Evolutionary conservation across 345 rosid species (phyloP), one percentile per base, ranked within the genome.

Genomic region (Laguncularia racemosa): DNA sequence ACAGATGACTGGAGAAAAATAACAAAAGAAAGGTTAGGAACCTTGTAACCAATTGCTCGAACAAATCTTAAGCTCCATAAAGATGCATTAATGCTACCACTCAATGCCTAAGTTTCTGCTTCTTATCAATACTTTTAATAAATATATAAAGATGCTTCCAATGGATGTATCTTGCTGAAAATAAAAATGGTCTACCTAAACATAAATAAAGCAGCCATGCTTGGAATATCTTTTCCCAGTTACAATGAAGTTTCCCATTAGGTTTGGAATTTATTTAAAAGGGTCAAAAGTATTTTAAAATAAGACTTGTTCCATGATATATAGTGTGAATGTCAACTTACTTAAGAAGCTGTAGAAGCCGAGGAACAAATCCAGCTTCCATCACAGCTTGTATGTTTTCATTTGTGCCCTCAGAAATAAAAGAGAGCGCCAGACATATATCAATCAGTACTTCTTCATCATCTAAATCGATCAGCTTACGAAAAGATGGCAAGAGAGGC

Each of bases 1-100:
- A 80, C 61, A 82, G 85, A 65, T 87, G 89, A 74, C 95, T 87
- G 52, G 60, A 55, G 66, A 65, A 63, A 58, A 15, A 63, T 55
- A 68, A 7, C 52, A 54, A 55, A 58, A 55, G 18, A 38, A 55
- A 18, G 23, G 23, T 33, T 6, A 33, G 40, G 40, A 33, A 33
- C 40, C 40, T 33, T 1, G 7, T 33, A 9, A 33, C 40, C 40
- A 33, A 7, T 33, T 33, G 40, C 5, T 23, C 5, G 28, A 23
- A 3, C 28, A 23, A 23, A 23, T 23, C 28, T 23, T 23, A 23
- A 23, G 5, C 28, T 23, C 28, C 28, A 3, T 23, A 33, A 26
- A 26, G 28, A 26, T 2, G 28, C 28, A 26, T 26, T 6, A 26
- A 26, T n/a, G 28, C 28, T 6, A 26, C 2, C 28, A 26, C 28